Conservation (phyloP, 495 filamentous ascomycete species). For the Recurvomyces mirabilis region DNA sequence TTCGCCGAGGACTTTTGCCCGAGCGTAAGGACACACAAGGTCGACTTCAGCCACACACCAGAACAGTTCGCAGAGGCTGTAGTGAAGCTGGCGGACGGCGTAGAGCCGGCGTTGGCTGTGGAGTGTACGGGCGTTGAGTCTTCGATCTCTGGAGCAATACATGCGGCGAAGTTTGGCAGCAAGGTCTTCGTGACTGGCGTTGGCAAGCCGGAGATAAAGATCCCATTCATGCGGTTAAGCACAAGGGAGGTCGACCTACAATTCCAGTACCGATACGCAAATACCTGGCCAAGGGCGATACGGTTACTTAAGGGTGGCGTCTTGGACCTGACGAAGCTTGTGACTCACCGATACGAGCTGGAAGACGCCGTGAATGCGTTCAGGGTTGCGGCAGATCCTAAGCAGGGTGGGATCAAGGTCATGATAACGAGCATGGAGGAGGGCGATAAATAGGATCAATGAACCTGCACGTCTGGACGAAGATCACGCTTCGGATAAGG, state of each 20-base stretch:
- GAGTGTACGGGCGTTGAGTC: conserved; percentile 94
- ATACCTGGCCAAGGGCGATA: conserved; percentile 91
- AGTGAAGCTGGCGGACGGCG: conserved; percentile 52
- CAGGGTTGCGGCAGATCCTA: conserved; percentile 72
- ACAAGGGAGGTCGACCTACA: conserved; percentile 86
- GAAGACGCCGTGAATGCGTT: conserved; percentile 88
- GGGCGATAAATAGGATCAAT: conserved; percentile 15
- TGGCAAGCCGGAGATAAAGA: conserved; percentile 84
- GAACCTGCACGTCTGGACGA: too few relatives aligned
- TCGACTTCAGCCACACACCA: conserved; percentile 50
- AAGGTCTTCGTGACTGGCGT: conserved; percentile 92
- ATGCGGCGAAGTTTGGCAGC: conserved; percentile 80
- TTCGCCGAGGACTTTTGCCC: conserved; percentile 75
- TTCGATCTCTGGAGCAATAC: conserved; percentile 72
- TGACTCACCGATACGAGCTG: conserved; percentile 74
- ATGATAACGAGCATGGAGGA: conserved; percentile 58
- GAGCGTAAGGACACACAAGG: conserved; percentile 63
- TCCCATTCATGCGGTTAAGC: conserved; percentile 84
- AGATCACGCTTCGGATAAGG: too few relatives aligned
- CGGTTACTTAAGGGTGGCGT: conserved; percentile 72
- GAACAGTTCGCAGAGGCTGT: conserved; percentile 60
- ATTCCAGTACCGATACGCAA: conserved; percentile 91
- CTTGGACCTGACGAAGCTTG: conserved; percentile 64
- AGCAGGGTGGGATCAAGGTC: conserved; percentile 90
- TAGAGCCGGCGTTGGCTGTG: conserved; percentile 64